A percentile compares a stretch with the other conserved stretches of the same genome.
phyloP scores from a whole-genome alignment of 1,139 yeast genomes.

The Blastobotrys apis region DNA sequence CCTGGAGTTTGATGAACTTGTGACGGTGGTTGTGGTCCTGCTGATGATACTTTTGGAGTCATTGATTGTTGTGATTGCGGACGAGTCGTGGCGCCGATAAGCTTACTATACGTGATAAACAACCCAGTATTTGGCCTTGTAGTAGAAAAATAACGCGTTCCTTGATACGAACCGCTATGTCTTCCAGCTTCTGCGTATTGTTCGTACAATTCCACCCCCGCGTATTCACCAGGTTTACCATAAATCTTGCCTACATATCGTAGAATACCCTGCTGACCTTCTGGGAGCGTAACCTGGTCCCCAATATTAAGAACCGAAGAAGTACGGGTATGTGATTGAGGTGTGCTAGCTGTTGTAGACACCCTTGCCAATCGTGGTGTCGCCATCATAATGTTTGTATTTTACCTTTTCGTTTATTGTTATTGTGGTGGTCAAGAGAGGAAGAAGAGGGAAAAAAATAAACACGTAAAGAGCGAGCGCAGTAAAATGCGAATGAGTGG shows the following conservation, averaged over 20 bases:
- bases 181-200: slow-evolving; percentile 65
- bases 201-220: slow-evolving; percentile 78
- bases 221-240: slow-evolving; percentile 74
- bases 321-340: neutral
- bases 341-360: neutral
- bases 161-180: slow-evolving; percentile 70
- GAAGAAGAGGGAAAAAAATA: too few species aligned
- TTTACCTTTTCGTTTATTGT: too few species aligned
- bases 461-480: too few species aligned
- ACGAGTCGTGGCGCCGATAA: slow-evolving; percentile 28
- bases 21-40: neutral
- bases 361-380: slow-evolving; percentile 16
- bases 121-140: slow-evolving; percentile 62
- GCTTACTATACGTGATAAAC: slow-evolving; percentile 65
- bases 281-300: slow-evolving; percentile 39
- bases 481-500: too few species aligned
- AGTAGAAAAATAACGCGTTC: slow-evolving; percentile 56
- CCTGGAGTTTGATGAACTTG: slow-evolving; percentile 9
- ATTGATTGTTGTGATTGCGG: slow-evolving; percentile 1
- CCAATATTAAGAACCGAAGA: slow-evolving; percentile 32
- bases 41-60: slow-evolving; percentile 5
- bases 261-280: slow-evolving; percentile 52
- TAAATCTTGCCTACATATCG: slow-evolving; percentile 71
- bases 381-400: neutral
- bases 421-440: too few species aligned